A percentile compares a stretch with the other conserved stretches of the same genome.
phyloP scores from a whole-genome alignment of 2,329 filamentous ascomycete species.

The Rutstroemia sp. region DNA sequence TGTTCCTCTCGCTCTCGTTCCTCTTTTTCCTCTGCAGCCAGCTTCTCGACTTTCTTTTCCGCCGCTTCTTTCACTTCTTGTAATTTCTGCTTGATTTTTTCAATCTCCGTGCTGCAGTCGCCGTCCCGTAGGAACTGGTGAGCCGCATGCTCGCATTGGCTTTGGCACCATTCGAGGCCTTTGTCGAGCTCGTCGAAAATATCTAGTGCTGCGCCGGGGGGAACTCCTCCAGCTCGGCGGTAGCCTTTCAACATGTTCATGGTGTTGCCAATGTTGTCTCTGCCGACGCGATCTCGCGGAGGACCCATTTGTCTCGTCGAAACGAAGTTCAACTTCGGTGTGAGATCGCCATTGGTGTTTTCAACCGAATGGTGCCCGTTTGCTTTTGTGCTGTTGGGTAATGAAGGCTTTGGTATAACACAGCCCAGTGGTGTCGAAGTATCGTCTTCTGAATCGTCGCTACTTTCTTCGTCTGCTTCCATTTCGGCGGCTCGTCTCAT shows the following conservation, averaged over 20 bases:
- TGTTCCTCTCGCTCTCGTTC: constrained; percentile 34
- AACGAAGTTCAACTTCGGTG: constrained; percentile 31
- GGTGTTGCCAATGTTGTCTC: constrained; percentile 11
- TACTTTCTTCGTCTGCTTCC: constrained; percentile 40
- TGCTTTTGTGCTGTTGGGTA: neutral
- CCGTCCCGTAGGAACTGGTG: constrained; percentile 86
- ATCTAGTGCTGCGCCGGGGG: constrained; percentile 30
- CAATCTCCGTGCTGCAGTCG: constrained; percentile 71
- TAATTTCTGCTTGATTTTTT: constrained; percentile 42
- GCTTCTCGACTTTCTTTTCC: constrained; percentile 20
- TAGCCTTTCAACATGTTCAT: constrained; percentile 22
- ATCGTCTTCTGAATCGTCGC: constrained; percentile 28
- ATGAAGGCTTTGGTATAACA: neutral
- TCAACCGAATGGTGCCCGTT: neutral
- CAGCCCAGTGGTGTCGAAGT: neutral
- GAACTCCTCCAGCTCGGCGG: constrained; percentile 15
- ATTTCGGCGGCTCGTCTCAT: constrained; percentile 54
- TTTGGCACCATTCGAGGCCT: constrained; percentile 70
- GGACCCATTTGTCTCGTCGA: constrained; percentile 35
- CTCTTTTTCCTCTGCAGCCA: constrained; percentile 16
- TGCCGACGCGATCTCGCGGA: constrained; percentile 19
- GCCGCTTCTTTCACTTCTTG: constrained; percentile 46
- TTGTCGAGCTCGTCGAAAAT: constrained; percentile 71
- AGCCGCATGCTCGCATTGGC: constrained; percentile 76
- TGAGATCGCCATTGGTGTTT: constrained; percentile 12